A percentile compares a stretch with the other conserved stretches of the same genome.
Conservation (phyloP, 2,329 filamentous ascomycete species). For the Colletotrichum scovillei region DNA sequence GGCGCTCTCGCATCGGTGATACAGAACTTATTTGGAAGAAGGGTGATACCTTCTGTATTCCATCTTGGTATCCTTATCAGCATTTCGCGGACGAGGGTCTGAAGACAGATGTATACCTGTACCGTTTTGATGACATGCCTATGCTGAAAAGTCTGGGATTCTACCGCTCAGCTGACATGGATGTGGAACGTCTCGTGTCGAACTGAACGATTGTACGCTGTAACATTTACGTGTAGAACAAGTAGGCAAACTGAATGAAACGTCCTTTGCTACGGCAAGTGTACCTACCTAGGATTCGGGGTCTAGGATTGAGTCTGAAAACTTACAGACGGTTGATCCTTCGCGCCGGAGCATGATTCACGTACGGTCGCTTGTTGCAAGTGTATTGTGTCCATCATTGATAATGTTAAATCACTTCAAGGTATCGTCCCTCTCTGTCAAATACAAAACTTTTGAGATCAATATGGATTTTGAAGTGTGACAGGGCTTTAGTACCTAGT, state of each 20-base stretch:
- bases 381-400: neutral
- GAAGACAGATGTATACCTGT: constrained; percentile 57
- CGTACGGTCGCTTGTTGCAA: neutral
- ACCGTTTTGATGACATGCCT: constrained; percentile 65
- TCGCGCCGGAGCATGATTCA: neutral
- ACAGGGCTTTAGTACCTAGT: no score
- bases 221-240: neutral
- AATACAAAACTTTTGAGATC: neutral
- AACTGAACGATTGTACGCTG: neutral
- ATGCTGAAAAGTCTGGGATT: constrained; percentile 64
- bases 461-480: neutral
- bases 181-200: constrained; percentile 52
- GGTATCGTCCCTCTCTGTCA: no score
- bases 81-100: constrained; percentile 51
- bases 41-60: constrained; percentile 66
- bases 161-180: constrained; percentile 53
- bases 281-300: neutral
- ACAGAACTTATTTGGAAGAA: constrained; percentile 54
- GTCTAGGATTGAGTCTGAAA: neutral
- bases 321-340: neutral
- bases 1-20: constrained; percentile 52
- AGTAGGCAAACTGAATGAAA: neutral
- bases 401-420: constrained; percentile 43
- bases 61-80: constrained; percentile 61
- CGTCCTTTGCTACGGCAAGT: neutral